phyloP scores from a whole-genome alignment of 208 protist species.

The Strigomonas culicis region DNA sequence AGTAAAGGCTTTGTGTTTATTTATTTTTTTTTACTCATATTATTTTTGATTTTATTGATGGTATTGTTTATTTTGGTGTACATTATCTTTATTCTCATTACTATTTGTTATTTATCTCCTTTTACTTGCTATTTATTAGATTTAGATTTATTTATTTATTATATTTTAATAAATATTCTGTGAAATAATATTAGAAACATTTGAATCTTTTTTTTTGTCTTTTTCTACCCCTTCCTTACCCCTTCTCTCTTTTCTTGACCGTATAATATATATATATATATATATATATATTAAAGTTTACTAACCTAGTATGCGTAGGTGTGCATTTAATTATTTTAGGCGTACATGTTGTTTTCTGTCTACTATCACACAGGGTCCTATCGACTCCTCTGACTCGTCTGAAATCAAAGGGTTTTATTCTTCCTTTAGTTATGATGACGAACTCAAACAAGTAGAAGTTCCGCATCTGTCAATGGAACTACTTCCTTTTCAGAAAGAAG shows the following conservation, averaged over 20 bases:
- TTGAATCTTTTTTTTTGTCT: constrained; percentile 5
- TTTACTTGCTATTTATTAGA: not conserved
- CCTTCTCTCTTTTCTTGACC: not conserved
- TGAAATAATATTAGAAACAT: not conserved
- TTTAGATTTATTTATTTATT: not conserved
- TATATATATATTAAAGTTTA: constrained; percentile 4
- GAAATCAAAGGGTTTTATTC: constrained; percentile 81
- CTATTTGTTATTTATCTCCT: not conserved
- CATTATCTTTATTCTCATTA: constrained; percentile 1
- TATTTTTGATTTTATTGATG: too few species aligned
- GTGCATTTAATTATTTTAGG: not conserved
- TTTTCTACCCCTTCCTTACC: not conserved
- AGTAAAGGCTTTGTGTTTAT: not conserved
- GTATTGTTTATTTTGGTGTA: not conserved
- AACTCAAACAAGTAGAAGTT: constrained; percentile 57
- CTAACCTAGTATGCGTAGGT: not conserved
- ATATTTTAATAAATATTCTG: not conserved
- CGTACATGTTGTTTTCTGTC: not conserved
- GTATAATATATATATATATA: not conserved
- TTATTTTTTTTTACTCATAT: not conserved
- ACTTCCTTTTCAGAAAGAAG: constrained; percentile 89
- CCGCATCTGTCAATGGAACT: constrained; percentile 57
- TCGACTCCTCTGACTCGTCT: constrained; percentile 40
- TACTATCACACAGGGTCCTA: constrained; percentile 29
- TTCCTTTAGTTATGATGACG: constrained; percentile 67